Evolutionary conservation across 352 stramenopile genomes (phyloP).

Genomic region (Plasmopara halstedii): DNA sequence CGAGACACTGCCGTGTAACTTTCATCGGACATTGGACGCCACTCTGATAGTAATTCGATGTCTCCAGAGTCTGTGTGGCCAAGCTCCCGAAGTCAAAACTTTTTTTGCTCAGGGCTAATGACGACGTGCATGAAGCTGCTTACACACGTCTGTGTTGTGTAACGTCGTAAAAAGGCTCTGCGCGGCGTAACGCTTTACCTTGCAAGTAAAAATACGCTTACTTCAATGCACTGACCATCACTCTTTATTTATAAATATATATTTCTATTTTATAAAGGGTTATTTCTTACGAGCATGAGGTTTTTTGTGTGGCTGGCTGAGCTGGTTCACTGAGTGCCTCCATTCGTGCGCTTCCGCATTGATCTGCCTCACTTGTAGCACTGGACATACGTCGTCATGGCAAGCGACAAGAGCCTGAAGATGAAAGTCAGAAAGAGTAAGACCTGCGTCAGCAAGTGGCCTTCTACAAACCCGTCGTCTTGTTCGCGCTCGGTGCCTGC

Average conservation of each 20-base stretch:
- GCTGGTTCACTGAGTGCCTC: too few species aligned
- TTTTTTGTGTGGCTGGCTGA: slow-evolving; percentile 31
- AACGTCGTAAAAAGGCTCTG: neutral
- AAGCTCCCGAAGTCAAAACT: slow-evolving; percentile 4
- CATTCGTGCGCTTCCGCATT: slow-evolving; percentile 28
- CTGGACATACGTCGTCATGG: slow-evolving; percentile 19
- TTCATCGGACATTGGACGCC: slow-evolving; percentile 17
- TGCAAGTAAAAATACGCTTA: slow-evolving; percentile 12
- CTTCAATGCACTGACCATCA: slow-evolving; percentile 21
- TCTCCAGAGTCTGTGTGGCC: neutral
- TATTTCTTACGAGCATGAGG: too few species aligned
- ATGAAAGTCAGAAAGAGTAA: slow-evolving; percentile 38
- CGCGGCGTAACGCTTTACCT: slow-evolving; percentile 1
- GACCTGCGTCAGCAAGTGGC: slow-evolving; percentile 49
- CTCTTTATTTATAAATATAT: neutral
- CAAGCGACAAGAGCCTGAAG: slow-evolving; percentile 41
- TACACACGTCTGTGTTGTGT: slow-evolving; percentile 1
- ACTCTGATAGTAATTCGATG: neutral
- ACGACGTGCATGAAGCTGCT: slow-evolving; percentile 18
- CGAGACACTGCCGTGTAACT: neutral
- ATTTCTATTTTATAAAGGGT: too few species aligned
- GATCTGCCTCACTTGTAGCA: slow-evolving; percentile 1
- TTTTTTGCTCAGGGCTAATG: slow-evolving; percentile 2
- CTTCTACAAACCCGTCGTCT: slow-evolving; percentile 76
- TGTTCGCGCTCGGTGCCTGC: slow-evolving; percentile 59